Evolutionary conservation across 2,329 filamentous ascomycete genomes (phyloP), one percentile per base, ranked within the genome.

Genomic region (Diaporthe sp.): DNA sequence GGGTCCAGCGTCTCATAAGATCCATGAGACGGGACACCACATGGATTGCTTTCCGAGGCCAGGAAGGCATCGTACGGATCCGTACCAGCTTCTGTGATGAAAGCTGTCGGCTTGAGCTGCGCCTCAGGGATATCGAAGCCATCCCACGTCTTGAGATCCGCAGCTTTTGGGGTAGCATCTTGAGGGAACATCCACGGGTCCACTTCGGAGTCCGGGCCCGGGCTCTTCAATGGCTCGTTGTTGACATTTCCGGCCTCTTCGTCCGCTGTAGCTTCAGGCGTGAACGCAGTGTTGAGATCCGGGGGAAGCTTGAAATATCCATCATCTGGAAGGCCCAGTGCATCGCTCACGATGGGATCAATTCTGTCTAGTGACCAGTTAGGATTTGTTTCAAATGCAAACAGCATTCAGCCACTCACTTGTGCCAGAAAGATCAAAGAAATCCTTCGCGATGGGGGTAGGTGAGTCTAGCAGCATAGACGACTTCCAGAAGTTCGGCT

Each of bases 11-110:
- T 81, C 17, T 85, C 81, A 8, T 77, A 71, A 15, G 85, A 81
- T 3, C 84, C 80, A 10, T 81, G 80, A 47, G 87, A 87, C 61
- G 78, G 81, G 44, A 86, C 79, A 53, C 78, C 79, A 47, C 87
- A 80, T 72, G 82, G 85, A 76, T 87, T 89, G 37, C 82, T 82
- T 25, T 81, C 78, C 67, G 84, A 83, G 77, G 81, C 80, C 4
- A 94, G 79, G 3, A 92, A 86, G 9, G 92, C 90, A 84, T 96
- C 93, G 76, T 94, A 94, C 2, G 90, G 87, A 13, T 83, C 82
- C 1, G 92, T 86, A 0, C 93, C 93, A 39, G 92, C 91, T 83
- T 97, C 94, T 3, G 91, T 92, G 17, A 95, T 84, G 77, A 94
- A 92, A 2, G 88, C 55, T 73, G 87, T 84, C 60, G 81, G 76